Conservation (phyloP, 176 grass and related monocot species). For the Oryza punctata region DNA sequence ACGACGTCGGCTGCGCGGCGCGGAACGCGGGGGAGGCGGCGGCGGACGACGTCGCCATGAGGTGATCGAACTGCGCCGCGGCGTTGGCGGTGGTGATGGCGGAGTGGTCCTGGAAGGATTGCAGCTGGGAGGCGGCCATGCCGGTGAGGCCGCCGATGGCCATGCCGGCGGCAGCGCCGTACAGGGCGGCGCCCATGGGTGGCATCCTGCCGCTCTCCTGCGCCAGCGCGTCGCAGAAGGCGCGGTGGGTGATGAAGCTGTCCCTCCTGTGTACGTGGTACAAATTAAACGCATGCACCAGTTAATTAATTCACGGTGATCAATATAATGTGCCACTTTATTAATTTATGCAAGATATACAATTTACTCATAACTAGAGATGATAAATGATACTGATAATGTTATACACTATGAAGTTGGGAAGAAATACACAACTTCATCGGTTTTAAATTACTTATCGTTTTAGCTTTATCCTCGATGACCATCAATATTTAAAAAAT, state of each 20-base stretch:
- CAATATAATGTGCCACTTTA: too few species aligned
- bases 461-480: too few species aligned
- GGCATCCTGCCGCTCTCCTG: slow-evolving; percentile 73
- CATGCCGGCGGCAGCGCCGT: slow-evolving; percentile 45
- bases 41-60: slow-evolving; percentile 24
- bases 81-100: slow-evolving; percentile 21
- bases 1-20: neutral
- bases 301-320: too few species aligned
- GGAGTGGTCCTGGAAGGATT: slow-evolving; percentile 35
- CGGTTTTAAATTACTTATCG: too few species aligned
- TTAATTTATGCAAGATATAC: too few species aligned
- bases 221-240: slow-evolving; percentile 86
- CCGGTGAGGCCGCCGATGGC: slow-evolving; percentile 53
- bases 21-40: slow-evolving; percentile 33
- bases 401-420: too few species aligned
- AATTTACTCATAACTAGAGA: too few species aligned
- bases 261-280: slow-evolving; percentile 56
- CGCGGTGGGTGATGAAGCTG: slow-evolving; percentile 92
- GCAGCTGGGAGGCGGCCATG: slow-evolving; percentile 35
- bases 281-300: neutral
- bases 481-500: too few species aligned
- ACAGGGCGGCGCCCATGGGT: slow-evolving; percentile 45
- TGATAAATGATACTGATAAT: too few species aligned
- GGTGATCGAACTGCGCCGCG: slow-evolving; percentile 56
- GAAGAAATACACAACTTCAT: too few species aligned